phyloP scores from a whole-genome alignment of 768 basidiomycete species.

The Auriscalpium orientale region DNA sequence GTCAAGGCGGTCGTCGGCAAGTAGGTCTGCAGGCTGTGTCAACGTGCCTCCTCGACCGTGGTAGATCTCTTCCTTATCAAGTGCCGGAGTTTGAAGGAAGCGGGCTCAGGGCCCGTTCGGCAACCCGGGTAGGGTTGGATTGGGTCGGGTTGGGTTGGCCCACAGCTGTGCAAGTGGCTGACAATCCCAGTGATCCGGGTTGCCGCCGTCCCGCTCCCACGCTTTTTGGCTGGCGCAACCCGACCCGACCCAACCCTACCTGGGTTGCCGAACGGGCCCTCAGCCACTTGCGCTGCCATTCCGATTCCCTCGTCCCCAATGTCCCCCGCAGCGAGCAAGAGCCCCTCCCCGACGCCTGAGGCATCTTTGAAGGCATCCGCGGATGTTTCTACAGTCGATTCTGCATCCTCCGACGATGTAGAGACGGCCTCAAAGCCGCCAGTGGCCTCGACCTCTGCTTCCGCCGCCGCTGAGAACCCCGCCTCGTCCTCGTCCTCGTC shows the following conservation, averaged over 20 bases:
- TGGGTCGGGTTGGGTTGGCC: too few relatives aligned
- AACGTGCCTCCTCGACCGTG: not conserved
- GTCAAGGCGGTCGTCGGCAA: not conserved
- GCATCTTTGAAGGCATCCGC: not conserved
- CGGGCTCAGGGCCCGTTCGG: too few relatives aligned
- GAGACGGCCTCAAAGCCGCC: not conserved
- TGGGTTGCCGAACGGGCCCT: too few relatives aligned
- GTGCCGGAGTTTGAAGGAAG: not conserved
- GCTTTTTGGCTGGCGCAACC: too few relatives aligned
- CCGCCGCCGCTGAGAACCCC: not conserved
- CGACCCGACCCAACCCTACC: too few relatives aligned
- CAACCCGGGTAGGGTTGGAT: too few relatives aligned
- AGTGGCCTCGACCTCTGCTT: not conserved
- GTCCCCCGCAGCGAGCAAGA: conserved; percentile 4
- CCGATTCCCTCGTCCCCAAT: conserved; percentile 1
- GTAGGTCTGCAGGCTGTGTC: not conserved
- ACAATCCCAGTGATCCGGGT: too few relatives aligned
- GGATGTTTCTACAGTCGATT: not conserved
- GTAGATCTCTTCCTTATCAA: not conserved
- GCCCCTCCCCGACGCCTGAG: conserved; percentile 1
- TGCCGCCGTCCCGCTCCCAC: too few relatives aligned
- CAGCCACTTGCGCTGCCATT: not conserved
- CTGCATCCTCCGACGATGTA: not conserved
- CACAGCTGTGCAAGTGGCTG: too few relatives aligned
- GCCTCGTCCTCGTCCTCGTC: conserved; percentile 1